Evolutionary conservation across 768 basidiomycete species (phyloP), one percentile per base, ranked within the genome.

Genomic region (Amanita molliuscula): DNA sequence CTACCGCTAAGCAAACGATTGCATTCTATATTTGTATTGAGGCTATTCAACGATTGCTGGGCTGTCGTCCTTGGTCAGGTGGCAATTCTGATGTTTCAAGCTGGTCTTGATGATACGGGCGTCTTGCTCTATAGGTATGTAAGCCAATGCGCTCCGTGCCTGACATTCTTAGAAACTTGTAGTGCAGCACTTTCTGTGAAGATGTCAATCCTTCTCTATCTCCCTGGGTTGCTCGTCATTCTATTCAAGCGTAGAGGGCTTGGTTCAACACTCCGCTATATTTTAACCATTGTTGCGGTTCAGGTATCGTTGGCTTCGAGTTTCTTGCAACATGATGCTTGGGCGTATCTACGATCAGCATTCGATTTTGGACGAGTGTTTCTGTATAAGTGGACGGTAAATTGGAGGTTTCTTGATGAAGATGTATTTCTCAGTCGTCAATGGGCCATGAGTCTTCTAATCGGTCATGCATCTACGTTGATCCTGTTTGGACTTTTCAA

Each of bases 31-130:
- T 98, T 84, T 62, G 80, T 87, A 10, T 69, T 99, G 47, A 77
- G 96, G 16, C 69, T 97, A 5, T 99, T 99, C 73, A 97, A 97
- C 61, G 96, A 99, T 62, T 89, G 88, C 60, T 93, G 90, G 90
- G 75, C 84, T 2, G 71, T 82, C 0, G 63, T 88, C 15, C 72
- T 77, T 3, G 70, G 84, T 28, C 77, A 90, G 55, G 71, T 75
- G 0, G 76, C 88, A 2, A 73, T 94, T 18, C 59, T 87, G 6
- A 77, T 82, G 1, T 82, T 82, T 54, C 81, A 81, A 54, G 62
- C 62, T 18, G 74, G 74, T 8, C 65, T 75, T 51, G 83, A 88
- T 61, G 76, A 78, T 40, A 46, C 79, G 4, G 88, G 81, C 6
- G 76, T 77, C 7, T 58, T 84, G 48, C 61, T 95, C 3, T 87